A percentile compares a stretch with the other conserved stretches of the same genome.
These are phyloP conservation scores for Purshia tridentata DNA, from an alignment of 306 rosid species.

Conservation along the genomic window DNA sequence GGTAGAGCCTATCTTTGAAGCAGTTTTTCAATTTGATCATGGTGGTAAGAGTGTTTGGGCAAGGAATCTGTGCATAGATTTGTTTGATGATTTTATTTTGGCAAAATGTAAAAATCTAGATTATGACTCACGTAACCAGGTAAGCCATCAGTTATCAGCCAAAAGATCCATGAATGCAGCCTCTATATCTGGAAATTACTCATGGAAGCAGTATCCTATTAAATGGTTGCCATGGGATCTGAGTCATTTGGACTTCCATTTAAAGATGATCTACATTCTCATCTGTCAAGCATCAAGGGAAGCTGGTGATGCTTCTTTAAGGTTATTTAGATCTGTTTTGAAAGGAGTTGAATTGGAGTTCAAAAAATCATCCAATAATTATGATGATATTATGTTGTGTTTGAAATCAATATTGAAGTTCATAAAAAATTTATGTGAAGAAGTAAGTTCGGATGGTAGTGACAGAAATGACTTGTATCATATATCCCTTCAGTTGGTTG, in stretches of 20 bases:
- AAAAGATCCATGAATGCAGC: slow-evolving; percentile 24
- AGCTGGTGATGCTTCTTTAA: slow-evolving; percentile 50
- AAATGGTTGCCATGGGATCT: slow-evolving; percentile 84
- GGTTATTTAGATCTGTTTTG: slow-evolving; percentile 56
- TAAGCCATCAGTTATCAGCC: slow-evolving; percentile 27
- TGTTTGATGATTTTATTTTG: slow-evolving; percentile 56
- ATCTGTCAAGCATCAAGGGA: slow-evolving; percentile 50
- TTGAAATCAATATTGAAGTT: slow-evolving; percentile 53
- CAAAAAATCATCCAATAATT: slow-evolving; percentile 47
- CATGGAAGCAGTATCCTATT: slow-evolving; percentile 54
- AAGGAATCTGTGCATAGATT: slow-evolving; percentile 60
- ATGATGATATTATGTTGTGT: slow-evolving; percentile 55
- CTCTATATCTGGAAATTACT: slow-evolving; percentile 42
- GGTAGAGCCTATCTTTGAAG: slow-evolving; percentile 61
- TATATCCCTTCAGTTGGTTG: slow-evolving; percentile 45
- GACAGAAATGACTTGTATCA: slow-evolving; percentile 41
- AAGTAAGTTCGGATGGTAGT: slow-evolving; percentile 37
- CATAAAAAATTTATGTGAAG: slow-evolving; percentile 47
- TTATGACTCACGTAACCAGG: slow-evolving; percentile 29
- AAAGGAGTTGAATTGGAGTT: slow-evolving; percentile 66
- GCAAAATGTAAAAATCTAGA: slow-evolving; percentile 44
- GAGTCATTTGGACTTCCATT: slow-evolving; percentile 59
- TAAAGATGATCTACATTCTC: slow-evolving; percentile 50
- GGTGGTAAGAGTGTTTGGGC: slow-evolving; percentile 52
- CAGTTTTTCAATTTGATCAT: slow-evolving; percentile 58